Evolutionary conservation across 257 asterid genomes (phyloP).

Genomic region (Penstemon barbatus): DNA sequence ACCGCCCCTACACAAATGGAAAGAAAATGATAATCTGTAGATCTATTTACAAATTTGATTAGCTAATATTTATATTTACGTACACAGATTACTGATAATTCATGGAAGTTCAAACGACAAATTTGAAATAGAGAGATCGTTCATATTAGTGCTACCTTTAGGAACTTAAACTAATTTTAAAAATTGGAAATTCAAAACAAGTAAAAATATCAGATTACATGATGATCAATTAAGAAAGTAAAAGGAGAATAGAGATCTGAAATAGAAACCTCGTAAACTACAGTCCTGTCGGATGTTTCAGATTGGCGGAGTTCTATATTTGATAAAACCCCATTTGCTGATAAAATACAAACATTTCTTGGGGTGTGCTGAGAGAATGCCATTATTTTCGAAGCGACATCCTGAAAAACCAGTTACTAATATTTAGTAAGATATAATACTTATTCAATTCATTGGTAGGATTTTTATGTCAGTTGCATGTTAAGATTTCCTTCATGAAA

Average conservation of each 20-base stretch:
- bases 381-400: slow-evolving; percentile 28
- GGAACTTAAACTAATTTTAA: not conserved
- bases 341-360: slow-evolving; percentile 16
- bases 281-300: slow-evolving; percentile 24
- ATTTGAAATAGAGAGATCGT: not conserved
- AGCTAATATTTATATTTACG: not conserved
- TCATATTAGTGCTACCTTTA: not conserved
- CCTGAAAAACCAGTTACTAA: slow-evolving; percentile 25
- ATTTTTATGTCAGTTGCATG: too few species aligned
- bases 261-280: slow-evolving; percentile 29
- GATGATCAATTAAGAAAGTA: not conserved
- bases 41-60: not conserved
- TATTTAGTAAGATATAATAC: not conserved
- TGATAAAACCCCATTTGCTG: slow-evolving; percentile 32
- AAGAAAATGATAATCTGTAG: not conserved
- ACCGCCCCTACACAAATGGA: slow-evolving; percentile 24
- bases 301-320: slow-evolving; percentile 23
- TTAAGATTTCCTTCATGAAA: too few species aligned
- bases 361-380: slow-evolving; percentile 19
- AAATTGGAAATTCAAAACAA: not conserved
- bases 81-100: slow-evolving; percentile 15
- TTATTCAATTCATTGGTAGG: too few species aligned
- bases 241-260: not conserved
- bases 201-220: not conserved
- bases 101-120: not conserved